phyloP scores from a whole-genome alignment of 192 early-diverging fungal genomes.

The Entomortierella beljakovae region DNA sequence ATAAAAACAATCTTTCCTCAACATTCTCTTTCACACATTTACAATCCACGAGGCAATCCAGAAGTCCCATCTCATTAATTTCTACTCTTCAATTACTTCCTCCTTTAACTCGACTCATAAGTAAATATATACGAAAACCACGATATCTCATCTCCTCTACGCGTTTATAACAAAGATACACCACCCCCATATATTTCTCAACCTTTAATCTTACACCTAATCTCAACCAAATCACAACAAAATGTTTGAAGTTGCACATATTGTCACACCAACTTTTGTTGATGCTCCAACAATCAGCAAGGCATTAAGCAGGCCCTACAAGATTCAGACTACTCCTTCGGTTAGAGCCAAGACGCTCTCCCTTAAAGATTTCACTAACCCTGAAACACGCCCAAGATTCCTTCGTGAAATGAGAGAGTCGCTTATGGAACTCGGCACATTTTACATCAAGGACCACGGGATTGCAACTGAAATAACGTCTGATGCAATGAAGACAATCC shows the following conservation, averaged over 20 bases:
- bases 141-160: neutral
- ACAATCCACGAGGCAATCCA: too few relatives aligned
- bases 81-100: too few relatives aligned
- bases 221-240: neutral
- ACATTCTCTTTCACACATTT: too few relatives aligned
- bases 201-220: neutral
- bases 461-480: slow-evolving; percentile 42
- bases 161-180: neutral
- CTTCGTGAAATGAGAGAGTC: slow-evolving; percentile 61
- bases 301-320: neutral
- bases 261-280: slow-evolving; percentile 18
- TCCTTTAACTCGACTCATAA: too few relatives aligned
- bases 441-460: slow-evolving; percentile 66
- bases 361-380: slow-evolving; percentile 37
- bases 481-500: slow-evolving; percentile 51
- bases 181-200: neutral
- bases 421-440: slow-evolving; percentile 66
- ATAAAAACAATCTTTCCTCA: too few relatives aligned
- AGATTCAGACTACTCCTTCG: neutral
- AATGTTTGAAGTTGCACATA: slow-evolving; percentile 24
- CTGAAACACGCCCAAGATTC: slow-evolving; percentile 38
- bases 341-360: slow-evolving; percentile 33
- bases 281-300: neutral
- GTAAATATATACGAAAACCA: too few relatives aligned
- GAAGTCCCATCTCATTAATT: too few relatives aligned